Conservation (phyloP, 1,284 basidiomycete species). For the Chondrostereum purpureum region DNA sequence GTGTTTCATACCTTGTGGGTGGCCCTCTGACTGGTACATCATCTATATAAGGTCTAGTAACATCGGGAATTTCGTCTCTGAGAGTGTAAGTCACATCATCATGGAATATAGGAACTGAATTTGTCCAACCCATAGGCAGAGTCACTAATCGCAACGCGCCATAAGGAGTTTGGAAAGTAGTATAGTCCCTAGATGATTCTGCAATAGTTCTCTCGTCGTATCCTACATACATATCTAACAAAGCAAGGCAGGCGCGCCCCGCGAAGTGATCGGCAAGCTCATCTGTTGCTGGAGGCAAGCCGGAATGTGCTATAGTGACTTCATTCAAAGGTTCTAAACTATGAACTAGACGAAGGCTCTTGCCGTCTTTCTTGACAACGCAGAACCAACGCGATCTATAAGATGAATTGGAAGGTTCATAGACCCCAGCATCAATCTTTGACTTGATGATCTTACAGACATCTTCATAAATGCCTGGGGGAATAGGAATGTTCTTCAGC, state of each 20-base stretch:
- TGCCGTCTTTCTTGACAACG: conserved; percentile 30
- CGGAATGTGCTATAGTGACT: conserved; percentile 25
- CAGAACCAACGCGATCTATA: conserved; percentile 34
- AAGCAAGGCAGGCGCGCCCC: conserved; percentile 20
- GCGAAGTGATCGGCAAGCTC: conserved; percentile 25
- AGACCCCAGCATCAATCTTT: conserved; percentile 29
- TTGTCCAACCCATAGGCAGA: conserved; percentile 34
- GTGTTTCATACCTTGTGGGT: conserved; percentile 13
- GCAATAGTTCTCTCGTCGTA: conserved; percentile 14
- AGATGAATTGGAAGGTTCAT: conserved; percentile 29
- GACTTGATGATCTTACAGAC: conserved; percentile 26
- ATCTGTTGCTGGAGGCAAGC: conserved; percentile 19
- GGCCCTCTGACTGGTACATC: conserved; percentile 22
- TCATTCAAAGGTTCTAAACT: conserved; percentile 26
- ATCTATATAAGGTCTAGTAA: conserved; percentile 26
- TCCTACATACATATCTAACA: conserved; percentile 18
- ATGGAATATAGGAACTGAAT: conserved; percentile 31
- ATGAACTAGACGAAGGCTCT: conserved; percentile 25
- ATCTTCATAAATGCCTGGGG: too few species aligned
- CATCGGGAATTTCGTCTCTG: conserved; percentile 27
- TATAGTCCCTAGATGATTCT: conserved; percentile 14
- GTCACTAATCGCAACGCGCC: conserved; percentile 17
- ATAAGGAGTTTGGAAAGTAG: conserved; percentile 19
- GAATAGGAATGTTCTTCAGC: conserved; percentile 23
- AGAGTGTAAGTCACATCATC: conserved; percentile 28